phyloP scores from a whole-genome alignment of 768 basidiomycete genomes.

The Hemileccinum rubropunctum region DNA sequence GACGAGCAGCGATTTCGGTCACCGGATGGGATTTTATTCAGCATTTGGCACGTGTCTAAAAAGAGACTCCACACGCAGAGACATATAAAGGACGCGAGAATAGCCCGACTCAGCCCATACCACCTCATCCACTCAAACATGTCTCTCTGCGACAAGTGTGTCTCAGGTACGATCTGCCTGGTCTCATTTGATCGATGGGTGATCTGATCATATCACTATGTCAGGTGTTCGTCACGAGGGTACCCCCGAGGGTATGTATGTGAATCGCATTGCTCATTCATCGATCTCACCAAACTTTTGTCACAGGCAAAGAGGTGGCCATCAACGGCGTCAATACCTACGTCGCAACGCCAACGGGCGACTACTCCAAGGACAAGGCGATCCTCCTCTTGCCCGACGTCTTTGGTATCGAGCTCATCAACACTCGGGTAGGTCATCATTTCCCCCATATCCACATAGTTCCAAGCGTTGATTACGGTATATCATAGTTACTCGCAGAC shows the following conservation, averaged over 20 bases:
- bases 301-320: slow-evolving; percentile 41
- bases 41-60: slow-evolving; percentile 29
- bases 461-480: neutral
- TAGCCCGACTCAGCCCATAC: neutral
- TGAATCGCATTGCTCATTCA: neutral
- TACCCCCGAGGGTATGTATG: slow-evolving; percentile 37
- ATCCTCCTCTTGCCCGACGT: slow-evolving; percentile 53
- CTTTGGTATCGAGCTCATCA: slow-evolving; percentile 48
- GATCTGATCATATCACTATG: neutral
- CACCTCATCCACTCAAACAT: slow-evolving; percentile 25
- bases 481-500: slow-evolving; percentile 40
- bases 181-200: neutral
- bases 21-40: neutral
- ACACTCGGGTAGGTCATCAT: slow-evolving; percentile 37
- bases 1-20: neutral
- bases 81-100: slow-evolving; percentile 14
- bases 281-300: neutral
- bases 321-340: slow-evolving; percentile 51
- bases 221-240: slow-evolving; percentile 51
- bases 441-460: neutral
- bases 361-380: slow-evolving; percentile 55
- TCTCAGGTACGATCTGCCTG: slow-evolving; percentile 40
- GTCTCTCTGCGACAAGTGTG: slow-evolving; percentile 56
- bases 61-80: neutral
- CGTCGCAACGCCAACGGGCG: slow-evolving; percentile 48